These are phyloP conservation scores for Penicillium verrucosum DNA, from an alignment of 2,329 filamentous ascomycete genomes.

Conservation along the genomic window DNA sequence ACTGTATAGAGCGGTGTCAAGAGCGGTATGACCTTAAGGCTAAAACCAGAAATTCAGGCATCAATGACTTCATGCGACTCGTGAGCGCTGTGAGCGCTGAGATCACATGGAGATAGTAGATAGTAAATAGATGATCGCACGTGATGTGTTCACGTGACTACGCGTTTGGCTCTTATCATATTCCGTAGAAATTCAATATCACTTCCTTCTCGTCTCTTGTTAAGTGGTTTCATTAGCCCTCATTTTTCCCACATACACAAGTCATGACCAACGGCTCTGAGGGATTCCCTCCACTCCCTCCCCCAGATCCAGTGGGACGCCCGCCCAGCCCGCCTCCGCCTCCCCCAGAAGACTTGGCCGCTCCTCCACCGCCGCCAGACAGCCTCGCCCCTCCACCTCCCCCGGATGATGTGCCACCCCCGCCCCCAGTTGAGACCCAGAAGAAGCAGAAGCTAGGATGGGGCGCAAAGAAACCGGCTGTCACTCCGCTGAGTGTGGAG, in stretches of 20 bases:
- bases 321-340: constrained; percentile 42
- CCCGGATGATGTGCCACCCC: constrained; percentile 43
- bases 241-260: not conserved
- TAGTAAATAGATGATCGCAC: not conserved
- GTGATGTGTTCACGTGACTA: constrained; percentile 21
- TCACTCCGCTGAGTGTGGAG: constrained; percentile 71
- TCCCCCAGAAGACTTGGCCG: constrained; percentile 35
- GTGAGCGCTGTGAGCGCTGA: not conserved
- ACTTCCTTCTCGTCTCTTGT: constrained; percentile 6
- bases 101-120: not conserved
- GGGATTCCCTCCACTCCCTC: constrained; percentile 31
- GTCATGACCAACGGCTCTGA: constrained; percentile 30
- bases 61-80: too few relatives aligned
- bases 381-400: constrained; percentile 42
- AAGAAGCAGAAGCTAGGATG: constrained; percentile 57
- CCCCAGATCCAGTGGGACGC: constrained; percentile 37
- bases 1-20: too few relatives aligned
- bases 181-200: constrained; percentile 33
- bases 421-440: constrained; percentile 37
- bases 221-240: not conserved
- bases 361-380: constrained; percentile 44
- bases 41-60: too few relatives aligned
- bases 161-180: constrained; percentile 12
- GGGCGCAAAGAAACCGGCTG: constrained; percentile 42
- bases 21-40: too few relatives aligned